Evolutionary conservation across 345 rosid species (phyloP), one percentile per base, ranked within the genome.

Genomic region (Eucalyptus caleyi): DNA sequence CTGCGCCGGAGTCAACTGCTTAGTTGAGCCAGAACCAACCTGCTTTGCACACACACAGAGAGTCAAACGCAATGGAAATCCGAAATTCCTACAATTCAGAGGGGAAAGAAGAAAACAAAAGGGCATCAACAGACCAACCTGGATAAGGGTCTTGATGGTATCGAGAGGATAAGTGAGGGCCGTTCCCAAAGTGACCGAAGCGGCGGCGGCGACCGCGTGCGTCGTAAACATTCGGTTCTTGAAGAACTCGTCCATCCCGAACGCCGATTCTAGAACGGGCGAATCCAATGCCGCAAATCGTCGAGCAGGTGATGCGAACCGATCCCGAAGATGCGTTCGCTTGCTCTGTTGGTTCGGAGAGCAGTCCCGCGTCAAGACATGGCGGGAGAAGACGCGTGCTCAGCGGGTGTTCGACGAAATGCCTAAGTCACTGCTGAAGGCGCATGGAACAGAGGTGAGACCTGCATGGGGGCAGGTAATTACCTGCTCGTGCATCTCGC

Each of bases 161-260:
- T 98, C 99, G 16, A 98, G 95, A 51, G 99, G 99, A 88, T 96
- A 96, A 88, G 98, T 93, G 65, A 95, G 87, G 67, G 95, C 94
- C 42, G 99, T 94, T 92, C 94, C 98, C 11, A 96, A 53, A 32
- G 97, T 91, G n/a, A 94, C 96, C 26, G 99, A 95, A 42, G 95
- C 95, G 2, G 95, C 92, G 24, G 97, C 99, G 11, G 98, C 98
- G 54, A 95, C 88, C 3, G 96, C 98, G 90, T 97, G 99, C 27
- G 95, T 94, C 86, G 96, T 95, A 88, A 95, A 95, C 91, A 95
- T 92, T 90, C 95, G 95, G 88, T 95, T 94, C 92, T 95, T 94
- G 80, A 95, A 89, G 88, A 94, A 91, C 23, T 92, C 93, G 19
- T 90, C 90, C 92, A 90, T 90, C 65, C 9, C 51, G 80, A 24